Evolutionary conservation across 1,139 yeast species (phyloP), one percentile per base, ranked within the genome.

Genomic region (Protomyces macrosporus): DNA sequence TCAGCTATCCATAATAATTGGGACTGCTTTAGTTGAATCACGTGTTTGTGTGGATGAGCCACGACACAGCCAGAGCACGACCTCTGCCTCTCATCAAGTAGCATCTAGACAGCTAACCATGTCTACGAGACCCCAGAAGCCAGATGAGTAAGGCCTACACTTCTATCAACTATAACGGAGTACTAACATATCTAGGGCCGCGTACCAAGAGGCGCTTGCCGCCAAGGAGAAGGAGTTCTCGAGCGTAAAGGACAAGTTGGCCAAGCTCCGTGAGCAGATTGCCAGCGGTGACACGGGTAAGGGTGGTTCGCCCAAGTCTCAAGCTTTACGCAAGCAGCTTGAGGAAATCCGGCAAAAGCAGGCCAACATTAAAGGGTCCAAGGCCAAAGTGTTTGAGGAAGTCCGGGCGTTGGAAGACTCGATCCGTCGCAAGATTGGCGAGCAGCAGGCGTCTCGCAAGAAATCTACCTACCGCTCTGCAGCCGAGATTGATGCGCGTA

Each of bases 401-500:
- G 83, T 91, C 75, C 87, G 85, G 75, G 77, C 79, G 57, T 77
- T 86, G 69, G 98, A 93, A 72, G 79, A 82, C 67, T 80, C 81
- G 68, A 78, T 90, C 77, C 89, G 89, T 81, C 85, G 86, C 76
- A 89, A 86, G 67, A 83, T 86, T 72, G 77, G 79, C 70, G 97
- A 91, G 70, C 83, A 91, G 72, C 87, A 84, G 74, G 78, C 84
- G 62, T 82, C 84, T 72, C 85, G 88, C 67, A 81, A 89, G 67
- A 88, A 87, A 77, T 71, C 75, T 67, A 83, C 82, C 75, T 91
- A 83, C 81, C 88, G 87, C 77, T 78, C 82, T 62, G 84, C 82
- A 68, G 89, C 82, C 56, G 98, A 91, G 70, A 87, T 91, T 71
- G 96, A 90, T 72, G 79, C 80, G 66, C 84, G 87, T 76, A 83